phyloP scores from a whole-genome alignment of 2,329 filamentous ascomycete genomes.

The Cladorrhinum sp. region DNA sequence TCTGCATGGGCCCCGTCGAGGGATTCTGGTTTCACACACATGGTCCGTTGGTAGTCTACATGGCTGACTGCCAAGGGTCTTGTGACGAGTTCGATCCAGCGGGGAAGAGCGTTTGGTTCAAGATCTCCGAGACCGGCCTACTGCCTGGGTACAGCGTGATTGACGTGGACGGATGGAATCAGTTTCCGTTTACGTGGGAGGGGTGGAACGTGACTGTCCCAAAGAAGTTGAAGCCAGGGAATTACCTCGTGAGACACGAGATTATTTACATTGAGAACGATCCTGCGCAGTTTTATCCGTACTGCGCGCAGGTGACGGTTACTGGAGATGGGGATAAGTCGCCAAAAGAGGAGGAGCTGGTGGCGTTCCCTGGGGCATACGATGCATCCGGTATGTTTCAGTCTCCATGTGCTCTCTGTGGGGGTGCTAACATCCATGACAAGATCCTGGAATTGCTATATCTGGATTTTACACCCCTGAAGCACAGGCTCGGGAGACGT shows the following conservation, averaged over 20 bases:
- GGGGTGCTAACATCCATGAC: too few relatives aligned
- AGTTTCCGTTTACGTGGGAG: neutral
- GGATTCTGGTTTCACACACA: slow-evolving; percentile 5
- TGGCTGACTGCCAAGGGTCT: slow-evolving; percentile 34
- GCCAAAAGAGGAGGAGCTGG: slow-evolving; percentile 5
- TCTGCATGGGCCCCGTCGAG: neutral
- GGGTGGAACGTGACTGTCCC: slow-evolving; percentile 47
- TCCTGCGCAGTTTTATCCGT: slow-evolving; percentile 7
- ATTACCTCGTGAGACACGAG: slow-evolving; percentile 52
- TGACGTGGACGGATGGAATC: neutral
- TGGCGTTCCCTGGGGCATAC: slow-evolving; percentile 4
- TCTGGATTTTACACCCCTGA: slow-evolving; percentile 2
- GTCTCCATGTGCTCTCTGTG: too few relatives aligned
- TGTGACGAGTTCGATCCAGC: slow-evolving; percentile 21
- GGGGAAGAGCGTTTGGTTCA: neutral
- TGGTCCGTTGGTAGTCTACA: slow-evolving; percentile 36
- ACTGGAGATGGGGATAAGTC: slow-evolving; percentile 1
- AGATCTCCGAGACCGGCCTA: neutral
- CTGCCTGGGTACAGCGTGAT: neutral
- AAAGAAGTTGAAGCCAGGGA: slow-evolving; percentile 42
- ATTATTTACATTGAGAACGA: slow-evolving; percentile 36
- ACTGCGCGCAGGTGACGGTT: slow-evolving; percentile 6
- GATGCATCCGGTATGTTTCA: too few relatives aligned
- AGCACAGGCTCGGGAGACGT: neutral
- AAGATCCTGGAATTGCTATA: neutral